phyloP scores from a whole-genome alignment of 2,329 filamentous ascomycete genomes.

The Cytospora paraplurivora region DNA sequence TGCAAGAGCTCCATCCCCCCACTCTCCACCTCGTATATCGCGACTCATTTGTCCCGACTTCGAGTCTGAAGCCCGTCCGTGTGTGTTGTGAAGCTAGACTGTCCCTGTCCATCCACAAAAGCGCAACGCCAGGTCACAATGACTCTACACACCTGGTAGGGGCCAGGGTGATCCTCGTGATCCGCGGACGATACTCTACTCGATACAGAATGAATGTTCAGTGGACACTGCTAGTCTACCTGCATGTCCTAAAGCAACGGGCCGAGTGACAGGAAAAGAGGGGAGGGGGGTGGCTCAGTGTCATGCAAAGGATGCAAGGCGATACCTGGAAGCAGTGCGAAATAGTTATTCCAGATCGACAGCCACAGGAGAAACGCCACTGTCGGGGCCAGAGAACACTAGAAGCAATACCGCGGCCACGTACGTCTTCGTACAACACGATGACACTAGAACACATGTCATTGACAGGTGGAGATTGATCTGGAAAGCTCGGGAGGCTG shows the following conservation, averaged over 20 bases:
- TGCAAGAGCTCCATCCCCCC: not conserved
- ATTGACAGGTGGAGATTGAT: not conserved
- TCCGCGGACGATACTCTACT: not conserved
- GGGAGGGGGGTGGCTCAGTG: not conserved
- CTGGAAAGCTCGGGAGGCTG: not conserved
- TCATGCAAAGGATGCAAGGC: not conserved
- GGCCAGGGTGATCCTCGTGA: not conserved
- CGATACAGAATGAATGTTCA: not conserved
- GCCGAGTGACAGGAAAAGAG: not conserved
- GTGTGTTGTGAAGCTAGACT: not conserved
- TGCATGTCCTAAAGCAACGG: not conserved
- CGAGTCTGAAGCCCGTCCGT: not conserved
- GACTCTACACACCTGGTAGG: not conserved
- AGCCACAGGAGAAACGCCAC: not conserved
- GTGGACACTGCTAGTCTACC: not conserved
- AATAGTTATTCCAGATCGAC: not conserved
- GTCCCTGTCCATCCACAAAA: not conserved
- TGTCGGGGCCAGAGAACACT: not conserved
- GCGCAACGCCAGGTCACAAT: not conserved
- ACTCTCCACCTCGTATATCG: not conserved
- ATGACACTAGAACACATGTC: not conserved
- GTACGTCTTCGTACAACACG: not conserved
- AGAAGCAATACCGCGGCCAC: conserved; percentile 5
- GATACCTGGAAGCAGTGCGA: not conserved
- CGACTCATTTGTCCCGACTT: not conserved